These are phyloP conservation scores for Nitzschia inconspicua DNA, from an alignment of 108 stramenopile genomes.

Conservation along the genomic window DNA sequence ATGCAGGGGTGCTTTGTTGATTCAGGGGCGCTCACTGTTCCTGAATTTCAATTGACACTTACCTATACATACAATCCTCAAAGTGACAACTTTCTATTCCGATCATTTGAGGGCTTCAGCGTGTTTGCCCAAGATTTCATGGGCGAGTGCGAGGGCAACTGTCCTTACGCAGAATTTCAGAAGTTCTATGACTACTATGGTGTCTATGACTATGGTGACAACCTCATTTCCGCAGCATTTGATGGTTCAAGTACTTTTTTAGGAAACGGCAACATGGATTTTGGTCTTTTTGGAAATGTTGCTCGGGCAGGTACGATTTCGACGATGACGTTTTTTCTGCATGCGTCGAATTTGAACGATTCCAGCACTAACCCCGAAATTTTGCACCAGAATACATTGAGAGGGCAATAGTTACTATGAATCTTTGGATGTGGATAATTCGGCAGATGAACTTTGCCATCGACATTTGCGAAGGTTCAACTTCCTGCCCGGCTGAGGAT, in stretches of 20 bases:
- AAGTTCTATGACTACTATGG: slow-evolving; percentile 59
- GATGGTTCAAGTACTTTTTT: slow-evolving; percentile 29
- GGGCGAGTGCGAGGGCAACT: slow-evolving; percentile 19
- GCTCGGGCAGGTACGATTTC: slow-evolving; percentile 28
- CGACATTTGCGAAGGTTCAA: slow-evolving; percentile 35
- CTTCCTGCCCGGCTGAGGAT: too few relatives aligned
- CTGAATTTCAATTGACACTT: neutral
- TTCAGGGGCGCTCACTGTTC: slow-evolving; percentile 2
- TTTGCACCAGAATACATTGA: too few relatives aligned
- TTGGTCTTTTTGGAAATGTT: neutral
- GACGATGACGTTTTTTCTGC: slow-evolving; percentile 32
- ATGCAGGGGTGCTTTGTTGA: slow-evolving; percentile 23
- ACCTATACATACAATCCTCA: slow-evolving; percentile 40
- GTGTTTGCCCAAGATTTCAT: slow-evolving; percentile 29
- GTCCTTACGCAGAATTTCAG: slow-evolving; percentile 33
- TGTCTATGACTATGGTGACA: slow-evolving; percentile 42
- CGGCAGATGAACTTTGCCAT: slow-evolving; percentile 57
- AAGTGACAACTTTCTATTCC: slow-evolving; percentile 37
- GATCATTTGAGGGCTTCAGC: slow-evolving; percentile 42
- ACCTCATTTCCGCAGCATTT: slow-evolving; percentile 48
- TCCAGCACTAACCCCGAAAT: too few relatives aligned
- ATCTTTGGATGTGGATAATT: slow-evolving; percentile 58
- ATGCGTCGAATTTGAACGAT: too few relatives aligned
- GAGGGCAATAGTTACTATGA: too few relatives aligned
- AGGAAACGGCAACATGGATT: slow-evolving; percentile 29